Conservation (phyloP, 805 yeast genomes). For the Hanseniaspora hatyaiensis region DNA sequence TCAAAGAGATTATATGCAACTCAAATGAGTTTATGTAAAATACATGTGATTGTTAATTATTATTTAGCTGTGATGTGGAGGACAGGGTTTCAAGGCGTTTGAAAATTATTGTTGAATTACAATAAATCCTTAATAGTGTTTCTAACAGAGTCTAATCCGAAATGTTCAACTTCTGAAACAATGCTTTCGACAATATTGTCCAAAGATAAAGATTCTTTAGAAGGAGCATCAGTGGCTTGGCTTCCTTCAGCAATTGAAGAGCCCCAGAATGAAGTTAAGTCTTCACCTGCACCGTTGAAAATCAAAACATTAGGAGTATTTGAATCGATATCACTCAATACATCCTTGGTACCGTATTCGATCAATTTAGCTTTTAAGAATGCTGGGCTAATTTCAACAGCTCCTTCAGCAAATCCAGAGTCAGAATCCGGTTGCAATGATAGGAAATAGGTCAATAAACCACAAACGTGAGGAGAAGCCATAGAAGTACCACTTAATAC, state of each 20-base stretch:
- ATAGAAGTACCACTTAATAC: conserved; percentile 90
- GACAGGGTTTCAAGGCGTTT: no score
- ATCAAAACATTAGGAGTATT: conserved; percentile 70
- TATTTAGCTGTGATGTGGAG: no score
- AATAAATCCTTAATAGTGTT: conserved; percentile 22
- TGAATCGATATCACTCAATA: conserved; percentile 50
- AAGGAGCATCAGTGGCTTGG: neutral
- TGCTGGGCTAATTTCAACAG: conserved; percentile 47
- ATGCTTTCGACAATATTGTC: conserved; percentile 16
- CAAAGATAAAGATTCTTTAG: neutral
- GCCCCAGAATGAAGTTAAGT: conserved; percentile 54
- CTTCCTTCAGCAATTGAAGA: conserved; percentile 15
- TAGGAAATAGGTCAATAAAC: conserved; percentile 78
- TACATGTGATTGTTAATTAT: no score
- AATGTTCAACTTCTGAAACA: conserved; percentile 18
- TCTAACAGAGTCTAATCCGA: conserved; percentile 26
- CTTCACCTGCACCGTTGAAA: conserved; percentile 72
- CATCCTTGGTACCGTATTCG: conserved; percentile 51
- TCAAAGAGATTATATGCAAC: neutral
- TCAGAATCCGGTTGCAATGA: conserved; percentile 69
- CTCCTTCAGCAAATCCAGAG: conserved; percentile 47
- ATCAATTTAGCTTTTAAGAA: conserved; percentile 68
- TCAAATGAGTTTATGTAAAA: no score
- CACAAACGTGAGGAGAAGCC: conserved; percentile 96
- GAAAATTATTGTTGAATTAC: neutral